Percentiles rank a stretch among this genome's conserved stretches.
Conservation (phyloP, 768 basidiomycete species). For the Boletellus ananiceps region DNA sequence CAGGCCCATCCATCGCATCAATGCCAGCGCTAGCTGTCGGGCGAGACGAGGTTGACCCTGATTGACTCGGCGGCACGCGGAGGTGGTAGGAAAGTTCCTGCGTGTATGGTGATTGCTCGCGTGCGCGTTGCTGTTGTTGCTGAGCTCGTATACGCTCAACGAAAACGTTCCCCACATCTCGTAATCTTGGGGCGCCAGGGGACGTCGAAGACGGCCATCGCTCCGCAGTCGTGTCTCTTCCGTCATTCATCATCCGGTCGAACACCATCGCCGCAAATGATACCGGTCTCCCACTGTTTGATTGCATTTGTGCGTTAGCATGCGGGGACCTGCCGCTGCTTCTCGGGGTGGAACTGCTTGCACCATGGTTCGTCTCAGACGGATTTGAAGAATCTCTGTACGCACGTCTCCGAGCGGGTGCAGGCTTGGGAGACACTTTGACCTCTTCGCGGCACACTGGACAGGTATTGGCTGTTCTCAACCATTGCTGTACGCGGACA, state of each 20-base stretch:
- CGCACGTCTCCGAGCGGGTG: slow-evolving; percentile 18
- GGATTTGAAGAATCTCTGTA: background rate
- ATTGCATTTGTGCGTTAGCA: slow-evolving; percentile 5
- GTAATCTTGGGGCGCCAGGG: background rate
- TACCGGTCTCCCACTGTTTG: slow-evolving; percentile 12
- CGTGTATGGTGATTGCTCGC: background rate
- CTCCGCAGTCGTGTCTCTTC: slow-evolving; percentile 6
- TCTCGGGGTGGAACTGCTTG: background rate
- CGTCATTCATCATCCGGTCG: slow-evolving; percentile 19
- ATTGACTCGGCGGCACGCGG: slow-evolving; percentile 11
- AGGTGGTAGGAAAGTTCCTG: slow-evolving; percentile 4
- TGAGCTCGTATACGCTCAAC: slow-evolving; percentile 16
- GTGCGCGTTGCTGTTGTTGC: slow-evolving; percentile 12
- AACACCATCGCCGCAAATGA: slow-evolving; percentile 18
- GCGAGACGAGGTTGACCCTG: slow-evolving; percentile 5
- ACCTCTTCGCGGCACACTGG: slow-evolving; percentile 76
- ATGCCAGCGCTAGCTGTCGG: background rate
- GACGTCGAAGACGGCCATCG: slow-evolving; percentile 4
- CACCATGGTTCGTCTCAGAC: slow-evolving; percentile 11
- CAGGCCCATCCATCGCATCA: slow-evolving; percentile 8
- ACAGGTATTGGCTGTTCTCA: slow-evolving; percentile 69
- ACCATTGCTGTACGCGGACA: slow-evolving; percentile 60
- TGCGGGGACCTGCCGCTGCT: slow-evolving; percentile 5
- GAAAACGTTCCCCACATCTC: slow-evolving; percentile 6
- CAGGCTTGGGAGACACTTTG: slow-evolving; percentile 22